Evolutionary conservation across 148 eudicot genomes (phyloP).

Genomic region (Agrostemma githago): DNA sequence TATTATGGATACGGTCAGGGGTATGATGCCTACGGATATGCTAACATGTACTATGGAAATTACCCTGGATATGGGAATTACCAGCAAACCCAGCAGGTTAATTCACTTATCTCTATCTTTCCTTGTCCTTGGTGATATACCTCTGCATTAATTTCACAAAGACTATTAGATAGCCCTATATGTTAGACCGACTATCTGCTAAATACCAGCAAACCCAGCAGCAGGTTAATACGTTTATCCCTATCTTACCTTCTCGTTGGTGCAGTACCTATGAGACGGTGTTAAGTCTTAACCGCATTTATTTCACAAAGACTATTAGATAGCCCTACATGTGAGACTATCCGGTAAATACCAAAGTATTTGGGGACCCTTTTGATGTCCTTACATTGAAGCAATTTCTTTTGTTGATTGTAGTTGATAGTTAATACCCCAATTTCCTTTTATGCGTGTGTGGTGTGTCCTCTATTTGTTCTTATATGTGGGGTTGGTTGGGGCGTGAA

Average conservation of each 20-base stretch:
- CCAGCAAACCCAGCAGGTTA: conserved; percentile 91
- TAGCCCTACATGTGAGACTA: no score
- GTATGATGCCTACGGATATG: conserved; percentile 70
- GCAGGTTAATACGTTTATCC: no score
- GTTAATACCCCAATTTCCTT: no score
- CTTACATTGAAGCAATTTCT: neutral
- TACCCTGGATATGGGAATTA: conserved; percentile 79
- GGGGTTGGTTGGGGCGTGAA: neutral
- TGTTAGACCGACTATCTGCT: no score
- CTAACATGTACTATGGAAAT: conserved; percentile 69
- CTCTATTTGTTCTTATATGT: neutral
- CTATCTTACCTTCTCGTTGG: neutral
- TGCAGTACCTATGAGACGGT: neutral
- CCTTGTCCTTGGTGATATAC: neutral
- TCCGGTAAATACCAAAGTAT: neutral
- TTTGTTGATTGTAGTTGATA: neutral
- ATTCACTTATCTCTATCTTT: neutral
- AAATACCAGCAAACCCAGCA: no score
- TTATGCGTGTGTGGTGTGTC: neutral
- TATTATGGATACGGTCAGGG: conserved; percentile 91
- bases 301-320: neutral
- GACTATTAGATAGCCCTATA: neutral
- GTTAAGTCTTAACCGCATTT: neutral
- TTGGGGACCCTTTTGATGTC: neutral
- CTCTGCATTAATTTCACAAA: neutral